Percentiles rank a stretch among this genome's conserved stretches.
phyloP scores from a whole-genome alignment of 768 basidiomycete species.

The Fibroporia radiculosa region DNA sequence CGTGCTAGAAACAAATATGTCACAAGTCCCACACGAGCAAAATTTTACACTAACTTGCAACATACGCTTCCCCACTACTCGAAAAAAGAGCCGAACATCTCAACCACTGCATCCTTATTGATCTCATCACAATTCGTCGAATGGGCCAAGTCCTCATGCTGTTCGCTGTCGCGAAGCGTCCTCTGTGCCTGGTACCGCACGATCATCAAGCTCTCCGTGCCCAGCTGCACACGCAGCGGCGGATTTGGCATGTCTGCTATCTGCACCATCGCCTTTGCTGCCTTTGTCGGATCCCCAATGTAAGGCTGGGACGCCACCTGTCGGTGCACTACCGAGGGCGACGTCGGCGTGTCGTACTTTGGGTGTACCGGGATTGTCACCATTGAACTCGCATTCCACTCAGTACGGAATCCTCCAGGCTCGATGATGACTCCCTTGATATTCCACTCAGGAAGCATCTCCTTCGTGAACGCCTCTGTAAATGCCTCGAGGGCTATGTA shows the following conservation, averaged over 20 bases:
- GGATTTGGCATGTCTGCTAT: constrained; percentile 7
- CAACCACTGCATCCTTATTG: neutral
- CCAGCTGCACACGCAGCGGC: constrained; percentile 14
- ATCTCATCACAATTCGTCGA: neutral
- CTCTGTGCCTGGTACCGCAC: constrained; percentile 9
- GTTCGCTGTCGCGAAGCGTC: constrained; percentile 10
- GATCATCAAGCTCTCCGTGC: constrained; percentile 8
- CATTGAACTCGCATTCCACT: constrained; percentile 11
- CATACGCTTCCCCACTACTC: too few species aligned
- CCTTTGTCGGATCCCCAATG: constrained; percentile 13
- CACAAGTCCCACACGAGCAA: too few species aligned
- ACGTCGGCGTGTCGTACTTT: constrained; percentile 4
- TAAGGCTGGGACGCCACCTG: neutral
- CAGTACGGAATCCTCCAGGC: constrained; percentile 17
- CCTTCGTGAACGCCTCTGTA: constrained; percentile 14
- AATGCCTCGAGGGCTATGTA: constrained; percentile 13
- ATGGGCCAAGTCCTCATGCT: constrained; percentile 6
- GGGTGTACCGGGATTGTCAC: constrained; percentile 4
- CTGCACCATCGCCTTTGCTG: constrained; percentile 9
- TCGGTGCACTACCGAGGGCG: constrained; percentile 4
- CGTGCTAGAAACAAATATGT: too few species aligned
- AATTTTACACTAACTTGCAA: too few species aligned
- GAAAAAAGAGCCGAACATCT: too few species aligned
- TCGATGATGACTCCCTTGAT: constrained; percentile 14
- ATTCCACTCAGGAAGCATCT: constrained; percentile 16